Percentiles rank a stretch among this genome's conserved stretches.
Evolutionary conservation across 306 rosid species (phyloP).

Genomic region (Cucumis hystrix): DNA sequence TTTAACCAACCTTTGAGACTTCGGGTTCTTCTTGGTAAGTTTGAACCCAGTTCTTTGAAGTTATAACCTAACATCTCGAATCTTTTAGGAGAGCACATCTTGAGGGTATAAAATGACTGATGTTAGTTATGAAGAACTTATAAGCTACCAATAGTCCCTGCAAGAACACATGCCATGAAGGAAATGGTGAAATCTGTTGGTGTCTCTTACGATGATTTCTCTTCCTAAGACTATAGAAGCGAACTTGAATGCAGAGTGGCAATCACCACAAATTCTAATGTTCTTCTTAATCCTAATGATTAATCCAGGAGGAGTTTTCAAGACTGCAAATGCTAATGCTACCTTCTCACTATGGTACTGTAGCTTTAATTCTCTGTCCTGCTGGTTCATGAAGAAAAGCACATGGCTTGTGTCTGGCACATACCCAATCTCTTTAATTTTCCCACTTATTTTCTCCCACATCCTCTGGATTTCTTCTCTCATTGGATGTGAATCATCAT

Average conservation of each 20-base stretch:
- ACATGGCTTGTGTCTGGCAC: conserved; percentile 18
- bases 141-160: conserved; percentile 12
- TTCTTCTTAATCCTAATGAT: conserved; percentile 16
- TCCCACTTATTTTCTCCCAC: conserved; percentile 14
- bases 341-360: conserved; percentile 17
- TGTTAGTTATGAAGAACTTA: neutral
- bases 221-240: conserved; percentile 8
- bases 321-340: conserved; percentile 14
- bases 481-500: conserved; percentile 8
- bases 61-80: neutral
- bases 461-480: conserved; percentile 7
- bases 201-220: conserved; percentile 15
- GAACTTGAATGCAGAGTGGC: conserved; percentile 18
- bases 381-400: conserved; percentile 11
- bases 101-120: conserved; percentile 1
- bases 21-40: neutral
- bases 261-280: conserved; percentile 17
- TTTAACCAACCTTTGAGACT: neutral
- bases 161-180: conserved; percentile 13
- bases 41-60: neutral
- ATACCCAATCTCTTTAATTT: conserved; percentile 14
- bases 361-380: conserved; percentile 14
- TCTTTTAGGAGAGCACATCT: neutral
- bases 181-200: conserved; percentile 15
- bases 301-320: conserved; percentile 9